Evolutionary conservation across 1,139 yeast genomes (phyloP).

Genomic region (Pneumocystis carinii): DNA sequence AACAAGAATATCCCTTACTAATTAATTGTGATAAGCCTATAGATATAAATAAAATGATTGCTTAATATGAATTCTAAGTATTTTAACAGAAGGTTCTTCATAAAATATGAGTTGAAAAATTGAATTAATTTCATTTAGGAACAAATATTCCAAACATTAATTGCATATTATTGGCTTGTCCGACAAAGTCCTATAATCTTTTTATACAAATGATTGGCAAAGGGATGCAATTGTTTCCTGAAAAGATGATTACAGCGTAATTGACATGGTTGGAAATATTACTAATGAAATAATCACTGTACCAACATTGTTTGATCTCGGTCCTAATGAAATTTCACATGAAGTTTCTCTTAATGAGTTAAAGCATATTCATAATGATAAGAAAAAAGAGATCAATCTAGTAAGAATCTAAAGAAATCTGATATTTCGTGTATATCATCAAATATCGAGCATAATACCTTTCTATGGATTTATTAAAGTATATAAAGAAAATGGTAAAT

Average conservation of each 20-base stretch:
- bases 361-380: slow-evolving; percentile 5
- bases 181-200: slow-evolving; percentile 59
- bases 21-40: slow-evolving; percentile 50
- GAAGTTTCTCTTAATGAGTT: slow-evolving; percentile 6
- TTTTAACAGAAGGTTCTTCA: slow-evolving; percentile 56
- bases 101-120: neutral
- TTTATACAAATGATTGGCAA: slow-evolving; percentile 85
- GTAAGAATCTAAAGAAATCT: slow-evolving; percentile 1
- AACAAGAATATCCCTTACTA: slow-evolving; percentile 52
- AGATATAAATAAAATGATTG: neutral
- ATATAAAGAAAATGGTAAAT: slow-evolving; percentile 3
- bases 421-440: neutral
- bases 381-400: slow-evolving; percentile 1
- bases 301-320: slow-evolving; percentile 44
- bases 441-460: slow-evolving; percentile 5
- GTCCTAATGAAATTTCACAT: slow-evolving; percentile 21
- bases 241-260: slow-evolving; percentile 54
- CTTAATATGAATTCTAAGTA: slow-evolving; percentile 19
- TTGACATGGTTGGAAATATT: slow-evolving; percentile 59
- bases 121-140: slow-evolving; percentile 21
- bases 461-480: slow-evolving; percentile 6
- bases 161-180: slow-evolving; percentile 61
- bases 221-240: slow-evolving; percentile 53
- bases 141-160: slow-evolving; percentile 89
- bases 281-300: slow-evolving; percentile 45